Evolutionary conservation across 2,329 filamentous ascomycete species (phyloP).

Genomic region (Aspergillus calidoustus): DNA sequence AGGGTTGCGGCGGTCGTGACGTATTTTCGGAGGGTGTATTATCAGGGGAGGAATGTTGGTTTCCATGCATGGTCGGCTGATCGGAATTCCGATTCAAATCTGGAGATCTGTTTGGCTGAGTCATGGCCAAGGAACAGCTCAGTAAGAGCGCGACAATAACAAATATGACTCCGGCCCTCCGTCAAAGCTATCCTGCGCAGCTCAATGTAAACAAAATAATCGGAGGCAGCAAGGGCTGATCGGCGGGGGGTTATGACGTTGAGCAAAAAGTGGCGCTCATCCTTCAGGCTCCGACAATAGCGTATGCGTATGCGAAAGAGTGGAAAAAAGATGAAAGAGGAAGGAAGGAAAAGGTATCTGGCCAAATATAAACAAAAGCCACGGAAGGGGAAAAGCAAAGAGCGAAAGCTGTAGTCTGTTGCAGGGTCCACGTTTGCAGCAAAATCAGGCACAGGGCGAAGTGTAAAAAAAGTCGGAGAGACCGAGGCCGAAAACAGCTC

Average conservation of each 20-base stretch:
- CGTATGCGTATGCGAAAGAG: neutral
- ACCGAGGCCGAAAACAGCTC: constrained; percentile 11
- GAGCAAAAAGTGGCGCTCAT: constrained; percentile 17
- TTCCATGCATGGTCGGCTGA: constrained; percentile 13
- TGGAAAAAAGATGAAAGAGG: neutral
- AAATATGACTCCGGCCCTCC: neutral
- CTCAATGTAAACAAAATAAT: neutral
- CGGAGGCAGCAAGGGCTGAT: constrained; percentile 10
- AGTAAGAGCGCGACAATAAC: neutral
- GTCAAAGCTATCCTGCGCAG: neutral
- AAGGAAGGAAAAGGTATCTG: neutral
- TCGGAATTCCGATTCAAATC: constrained; percentile 19
- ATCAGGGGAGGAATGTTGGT: constrained; percentile 10
- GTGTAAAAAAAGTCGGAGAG: neutral
- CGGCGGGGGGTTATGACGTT: constrained; percentile 16
- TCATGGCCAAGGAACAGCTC: constrained; percentile 21
- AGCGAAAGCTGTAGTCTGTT: neutral
- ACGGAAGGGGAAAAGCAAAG: constrained; percentile 9
- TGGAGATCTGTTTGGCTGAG: constrained; percentile 21
- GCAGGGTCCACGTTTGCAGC: constrained; percentile 16
- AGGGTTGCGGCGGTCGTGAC: constrained; percentile 9
- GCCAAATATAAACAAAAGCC: constrained; percentile 7
- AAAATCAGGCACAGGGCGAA: constrained; percentile 9
- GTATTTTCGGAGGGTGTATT: constrained; percentile 5
- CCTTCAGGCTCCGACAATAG: neutral